Base-by-base conservation (phyloP, 257 asterid genomes). In the Nicotiana tomentosiformis region DNA sequence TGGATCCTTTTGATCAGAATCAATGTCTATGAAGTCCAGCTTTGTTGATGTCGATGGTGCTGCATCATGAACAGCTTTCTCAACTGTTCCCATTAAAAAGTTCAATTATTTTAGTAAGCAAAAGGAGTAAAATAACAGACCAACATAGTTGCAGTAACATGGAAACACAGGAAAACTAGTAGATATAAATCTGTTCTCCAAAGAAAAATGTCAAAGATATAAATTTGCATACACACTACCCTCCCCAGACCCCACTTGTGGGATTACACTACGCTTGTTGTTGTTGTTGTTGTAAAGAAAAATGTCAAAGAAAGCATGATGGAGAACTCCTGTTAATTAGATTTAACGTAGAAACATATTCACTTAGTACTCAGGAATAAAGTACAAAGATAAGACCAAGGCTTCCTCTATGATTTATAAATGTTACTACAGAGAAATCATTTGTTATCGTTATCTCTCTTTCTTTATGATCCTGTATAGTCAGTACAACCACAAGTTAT, bases 1-100 rank as follows among this genome's bases (percentile, higher is more conserved):
- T 39, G 94, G 95, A 84, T 93, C 92, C 77, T 85, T 84, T 82
- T 88, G 88, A 80, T 87, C 85, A 77, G 94, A 84, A 88, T 94
- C 98, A 69, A 94, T 94, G 80, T 94, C 89, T 90, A 88, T 64
- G 79, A 81, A 77, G 70, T n/a, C 82, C 60, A 70, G 76, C 79
- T 46, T 57, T 16, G 68, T 37, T 10, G 82, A 82, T 39, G 62
- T 30, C 20, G 35, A 55, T 18, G 84, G 61, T 37, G 76, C 68
- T 8, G 33, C 83, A 23, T 58, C 16, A 37, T 9, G 14, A 43
- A 78, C 10, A 78, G 77, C 0, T 72, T 68, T 66, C 37, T 18
- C 82, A 67, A 43, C 84, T 39, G 58, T 23, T 33, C 69, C 46
- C 2, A 37, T 49, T 10, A 18, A 33, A 51, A 58, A 30, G 66